phyloP scores from a whole-genome alignment of 2,329 filamentous ascomycete species.

The Cryoendolithus antarcticus region DNA sequence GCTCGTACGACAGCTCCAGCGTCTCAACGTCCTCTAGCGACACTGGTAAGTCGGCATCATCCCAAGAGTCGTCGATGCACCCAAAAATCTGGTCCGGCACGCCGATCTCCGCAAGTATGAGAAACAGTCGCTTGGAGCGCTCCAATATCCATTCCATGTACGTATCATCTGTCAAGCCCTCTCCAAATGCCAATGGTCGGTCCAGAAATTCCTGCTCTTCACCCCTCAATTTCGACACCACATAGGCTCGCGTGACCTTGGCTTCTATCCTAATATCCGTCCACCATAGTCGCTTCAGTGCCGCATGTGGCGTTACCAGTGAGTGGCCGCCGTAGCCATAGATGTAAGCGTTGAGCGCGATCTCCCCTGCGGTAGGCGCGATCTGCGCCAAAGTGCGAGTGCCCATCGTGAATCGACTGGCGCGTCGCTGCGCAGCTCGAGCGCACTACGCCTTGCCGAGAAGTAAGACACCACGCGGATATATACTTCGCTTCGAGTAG shows the following conservation, averaged over 20 bases:
- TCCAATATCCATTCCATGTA: conserved; percentile 68
- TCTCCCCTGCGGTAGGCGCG: conserved; percentile 23
- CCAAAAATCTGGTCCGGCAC: conserved; percentile 63
- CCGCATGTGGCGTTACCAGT: conserved; percentile 36
- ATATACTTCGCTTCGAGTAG: no score
- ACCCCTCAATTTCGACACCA: conserved; percentile 51
- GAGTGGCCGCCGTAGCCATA: conserved; percentile 39
- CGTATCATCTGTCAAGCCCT: conserved; percentile 56
- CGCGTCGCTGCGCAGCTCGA: no score
- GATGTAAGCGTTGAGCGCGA: conserved; percentile 37
- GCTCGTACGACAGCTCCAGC: conserved; percentile 46
- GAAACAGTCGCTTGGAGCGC: conserved; percentile 56
- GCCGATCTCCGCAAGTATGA: conserved; percentile 58
- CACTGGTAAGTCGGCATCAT: conserved; percentile 62
- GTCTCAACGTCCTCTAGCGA: conserved; percentile 52
- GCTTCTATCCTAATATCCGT: conserved; percentile 55
- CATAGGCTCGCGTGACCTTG: conserved; percentile 56
- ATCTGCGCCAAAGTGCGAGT: conserved; percentile 23
- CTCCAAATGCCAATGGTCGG: conserved; percentile 53
- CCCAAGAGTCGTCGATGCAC: conserved; percentile 64
- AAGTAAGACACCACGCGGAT: no score
- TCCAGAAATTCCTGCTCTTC: conserved; percentile 52
- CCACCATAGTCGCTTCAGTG: conserved; percentile 53
- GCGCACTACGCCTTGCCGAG: no score
- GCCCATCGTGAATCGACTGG: conserved; percentile 14